Evolutionary conservation across 768 basidiomycete genomes (phyloP).

Genomic region (Infundibulicybe gibba): DNA sequence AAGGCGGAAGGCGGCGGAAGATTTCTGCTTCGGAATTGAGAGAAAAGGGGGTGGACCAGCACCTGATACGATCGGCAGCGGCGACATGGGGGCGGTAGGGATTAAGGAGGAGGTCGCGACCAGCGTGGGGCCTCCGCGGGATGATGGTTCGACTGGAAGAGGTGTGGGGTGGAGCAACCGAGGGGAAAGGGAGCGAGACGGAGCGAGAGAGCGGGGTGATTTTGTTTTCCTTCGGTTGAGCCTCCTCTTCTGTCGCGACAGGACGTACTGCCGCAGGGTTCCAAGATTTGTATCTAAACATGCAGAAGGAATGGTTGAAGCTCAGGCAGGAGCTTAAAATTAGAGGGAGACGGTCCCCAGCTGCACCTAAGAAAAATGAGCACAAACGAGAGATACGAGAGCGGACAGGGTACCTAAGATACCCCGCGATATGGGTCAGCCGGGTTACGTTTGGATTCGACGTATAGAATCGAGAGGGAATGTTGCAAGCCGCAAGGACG

Average conservation of each 20-base stretch:
- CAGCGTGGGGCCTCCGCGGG: slow-evolving; percentile 5
- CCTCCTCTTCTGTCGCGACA: slow-evolving; percentile 2
- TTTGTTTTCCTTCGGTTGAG: not conserved
- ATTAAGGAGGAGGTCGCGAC: slow-evolving; percentile 2
- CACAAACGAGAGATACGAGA: slow-evolving; percentile 5
- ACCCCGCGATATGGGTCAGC: too few species aligned
- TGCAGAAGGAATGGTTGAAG: slow-evolving; percentile 8
- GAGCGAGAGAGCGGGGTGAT: not conserved
- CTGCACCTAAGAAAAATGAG: not conserved
- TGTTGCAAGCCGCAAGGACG: slow-evolving; percentile 7
- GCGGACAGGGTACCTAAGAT: slow-evolving; percentile 25
- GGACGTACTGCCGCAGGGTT: not conserved
- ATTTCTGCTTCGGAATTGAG: not conserved
- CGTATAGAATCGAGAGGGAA: slow-evolving; percentile 14
- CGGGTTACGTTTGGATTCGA: slow-evolving; percentile 20
- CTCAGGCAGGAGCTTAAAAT: slow-evolving; percentile 11
- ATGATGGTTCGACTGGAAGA: not conserved
- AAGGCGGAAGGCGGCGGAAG: slow-evolving; percentile 5
- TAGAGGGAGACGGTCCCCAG: slow-evolving; percentile 1
- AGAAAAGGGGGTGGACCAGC: slow-evolving; percentile 15
- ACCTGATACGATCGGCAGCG: slow-evolving; percentile 13
- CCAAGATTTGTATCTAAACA: slow-evolving; percentile 5
- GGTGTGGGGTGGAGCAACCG: not conserved
- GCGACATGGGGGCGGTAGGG: slow-evolving; percentile 12
- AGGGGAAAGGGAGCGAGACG: not conserved